Evolutionary conservation across 176 grass and related monocot genomes (phyloP).

Genomic region (Aegilops bicornis): DNA sequence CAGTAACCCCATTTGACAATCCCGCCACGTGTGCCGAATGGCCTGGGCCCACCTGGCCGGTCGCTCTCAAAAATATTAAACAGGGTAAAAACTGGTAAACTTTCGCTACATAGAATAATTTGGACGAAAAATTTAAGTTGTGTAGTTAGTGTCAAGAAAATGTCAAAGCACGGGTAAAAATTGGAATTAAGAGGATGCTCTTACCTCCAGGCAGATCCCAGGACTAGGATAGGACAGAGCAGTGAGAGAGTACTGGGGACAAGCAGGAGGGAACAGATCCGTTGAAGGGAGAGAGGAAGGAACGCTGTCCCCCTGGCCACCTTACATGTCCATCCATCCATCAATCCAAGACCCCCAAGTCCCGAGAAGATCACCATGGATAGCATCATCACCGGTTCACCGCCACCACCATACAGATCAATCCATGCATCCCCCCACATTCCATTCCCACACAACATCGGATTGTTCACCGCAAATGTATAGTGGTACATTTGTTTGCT

Average conservation of each 20-base stretch:
- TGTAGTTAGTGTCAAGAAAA: too few species aligned
- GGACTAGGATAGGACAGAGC: background rate
- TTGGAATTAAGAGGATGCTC: too few species aligned
- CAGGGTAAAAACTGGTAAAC: too few species aligned
- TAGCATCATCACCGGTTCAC: background rate
- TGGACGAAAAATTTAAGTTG: too few species aligned
- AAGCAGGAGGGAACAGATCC: constrained; percentile 25
- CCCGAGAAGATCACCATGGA: constrained; percentile 1
- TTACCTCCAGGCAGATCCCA: background rate
- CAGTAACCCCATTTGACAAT: too few species aligned
- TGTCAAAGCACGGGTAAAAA: too few species aligned
- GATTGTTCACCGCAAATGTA: background rate
- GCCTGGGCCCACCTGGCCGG: too few species aligned
- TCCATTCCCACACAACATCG: background rate
- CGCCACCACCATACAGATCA: background rate
- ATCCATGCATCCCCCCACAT: background rate
- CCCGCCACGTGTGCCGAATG: too few species aligned
- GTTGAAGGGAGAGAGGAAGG: background rate
- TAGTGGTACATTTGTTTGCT: background rate
- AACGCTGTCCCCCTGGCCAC: constrained; percentile 21
- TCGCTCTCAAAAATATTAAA: too few species aligned
- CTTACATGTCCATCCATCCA: constrained; percentile 15
- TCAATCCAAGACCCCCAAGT: constrained; percentile 15
- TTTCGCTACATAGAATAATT: too few species aligned
- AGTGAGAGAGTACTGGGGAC: background rate